phyloP scores from a whole-genome alignment of 768 basidiomycete genomes.

The Suillus brevipes region DNA sequence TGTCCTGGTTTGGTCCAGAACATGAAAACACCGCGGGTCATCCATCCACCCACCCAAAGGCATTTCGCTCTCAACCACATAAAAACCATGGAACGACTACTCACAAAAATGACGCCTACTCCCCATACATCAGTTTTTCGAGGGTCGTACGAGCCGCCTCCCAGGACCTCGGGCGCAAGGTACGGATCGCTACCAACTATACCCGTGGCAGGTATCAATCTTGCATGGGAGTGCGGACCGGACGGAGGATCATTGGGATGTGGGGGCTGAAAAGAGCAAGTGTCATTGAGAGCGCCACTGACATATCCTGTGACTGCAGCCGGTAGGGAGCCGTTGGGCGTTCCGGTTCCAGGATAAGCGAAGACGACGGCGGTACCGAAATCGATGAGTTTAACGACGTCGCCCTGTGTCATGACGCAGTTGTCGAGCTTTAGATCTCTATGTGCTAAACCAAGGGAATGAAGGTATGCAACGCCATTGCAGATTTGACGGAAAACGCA shows the following conservation, averaged over 20 bases:
- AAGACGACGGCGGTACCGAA: slow-evolving; percentile 99
- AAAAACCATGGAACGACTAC: slow-evolving; percentile 10
- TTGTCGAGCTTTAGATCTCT: slow-evolving; percentile 99
- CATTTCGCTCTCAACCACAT: background rate
- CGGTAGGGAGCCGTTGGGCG: background rate
- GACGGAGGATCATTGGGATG: slow-evolving; percentile 19
- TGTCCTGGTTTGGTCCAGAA: background rate
- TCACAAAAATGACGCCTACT: slow-evolving; percentile 95
- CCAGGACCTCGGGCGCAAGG: slow-evolving; percentile 94
- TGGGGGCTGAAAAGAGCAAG: background rate
- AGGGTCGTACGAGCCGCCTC: slow-evolving; percentile 82
- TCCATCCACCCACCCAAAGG: background rate
- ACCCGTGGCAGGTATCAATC: slow-evolving; percentile 69
- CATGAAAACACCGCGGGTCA: background rate
- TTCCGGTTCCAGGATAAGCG: slow-evolving; percentile 91
- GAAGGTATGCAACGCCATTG: slow-evolving; percentile 96
- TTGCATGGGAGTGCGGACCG: slow-evolving; percentile 42
- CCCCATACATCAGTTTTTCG: slow-evolving; percentile 99
- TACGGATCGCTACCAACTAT: slow-evolving; percentile 98
- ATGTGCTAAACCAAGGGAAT: slow-evolving; percentile 96
- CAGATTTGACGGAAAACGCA: slow-evolving; percentile 99
- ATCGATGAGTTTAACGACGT: slow-evolving; percentile 98
- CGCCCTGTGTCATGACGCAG: slow-evolving; percentile 95
- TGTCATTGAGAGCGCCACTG: background rate
- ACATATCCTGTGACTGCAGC: slow-evolving; percentile 21